These are phyloP conservation scores for Diaporthe humulicola DNA, from an alignment of 2,329 filamentous ascomycete genomes.

Conservation along the genomic window DNA sequence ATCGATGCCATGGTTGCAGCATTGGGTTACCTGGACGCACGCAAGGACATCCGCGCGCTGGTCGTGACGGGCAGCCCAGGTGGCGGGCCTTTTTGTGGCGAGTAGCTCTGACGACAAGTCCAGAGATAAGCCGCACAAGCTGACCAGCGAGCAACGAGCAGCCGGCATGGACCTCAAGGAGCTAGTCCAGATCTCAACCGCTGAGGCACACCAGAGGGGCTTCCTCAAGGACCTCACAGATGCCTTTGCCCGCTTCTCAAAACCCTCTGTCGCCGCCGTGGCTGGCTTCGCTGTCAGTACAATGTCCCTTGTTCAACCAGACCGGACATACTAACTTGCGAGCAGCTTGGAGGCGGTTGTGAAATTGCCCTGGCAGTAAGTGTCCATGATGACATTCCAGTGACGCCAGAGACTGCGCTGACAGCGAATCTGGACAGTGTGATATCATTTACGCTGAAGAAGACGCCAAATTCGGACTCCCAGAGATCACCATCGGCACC, in stretches of 20 bases:
- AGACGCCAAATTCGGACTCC: constrained; percentile 48
- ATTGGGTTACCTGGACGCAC: constrained; percentile 43
- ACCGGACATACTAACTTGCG: constrained; percentile 7
- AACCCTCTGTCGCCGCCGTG: constrained; percentile 64
- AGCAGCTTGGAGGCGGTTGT: constrained; percentile 64
- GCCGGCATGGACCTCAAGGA: constrained; percentile 44
- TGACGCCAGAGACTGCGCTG: neutral
- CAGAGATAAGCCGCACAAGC: neutral
- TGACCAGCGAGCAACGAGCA: neutral
- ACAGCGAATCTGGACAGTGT: constrained; percentile 44
- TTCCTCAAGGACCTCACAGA: constrained; percentile 57
- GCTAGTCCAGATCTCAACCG: constrained; percentile 42
- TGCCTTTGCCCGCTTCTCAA: constrained; percentile 53
- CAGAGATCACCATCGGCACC: constrained; percentile 49
- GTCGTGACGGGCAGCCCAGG: constrained; percentile 52
- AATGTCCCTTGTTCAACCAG: neutral
- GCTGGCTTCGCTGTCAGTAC: constrained; percentile 62
- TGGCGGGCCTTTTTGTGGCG: constrained; percentile 54
- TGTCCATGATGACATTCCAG: neutral
- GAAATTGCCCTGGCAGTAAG: constrained; percentile 62
- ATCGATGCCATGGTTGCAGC: constrained; percentile 53
- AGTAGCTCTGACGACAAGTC: constrained; percentile 36
- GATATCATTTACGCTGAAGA: constrained; percentile 52
- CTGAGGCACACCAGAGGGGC: constrained; percentile 42
- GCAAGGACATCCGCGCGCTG: constrained; percentile 50